phyloP scores from a whole-genome alignment of 306 rosid genomes.

The Aeschynomene evenia region DNA sequence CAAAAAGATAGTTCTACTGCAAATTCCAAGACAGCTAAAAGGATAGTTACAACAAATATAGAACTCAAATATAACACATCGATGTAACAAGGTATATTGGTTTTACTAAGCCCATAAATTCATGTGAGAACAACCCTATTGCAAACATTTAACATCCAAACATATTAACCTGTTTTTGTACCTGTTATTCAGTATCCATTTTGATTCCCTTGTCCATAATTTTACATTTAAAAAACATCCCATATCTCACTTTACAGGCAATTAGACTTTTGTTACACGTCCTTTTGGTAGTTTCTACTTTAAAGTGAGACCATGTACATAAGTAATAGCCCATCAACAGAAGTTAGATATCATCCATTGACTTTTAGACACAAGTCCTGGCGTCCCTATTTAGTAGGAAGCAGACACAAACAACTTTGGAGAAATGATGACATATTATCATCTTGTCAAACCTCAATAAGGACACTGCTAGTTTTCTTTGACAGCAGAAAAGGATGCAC shows the following conservation, averaged over 20 bases:
- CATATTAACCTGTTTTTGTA: neutral
- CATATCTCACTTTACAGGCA: neutral
- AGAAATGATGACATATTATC: neutral
- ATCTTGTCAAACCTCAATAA: constrained; percentile 7
- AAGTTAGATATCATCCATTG: neutral
- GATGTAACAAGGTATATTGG: neutral
- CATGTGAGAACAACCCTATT: neutral
- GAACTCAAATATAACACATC: neutral
- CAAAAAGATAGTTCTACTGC: neutral
- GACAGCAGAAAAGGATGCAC: neutral
- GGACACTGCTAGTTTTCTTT: neutral
- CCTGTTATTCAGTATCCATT: neutral
- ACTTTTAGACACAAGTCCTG: neutral
- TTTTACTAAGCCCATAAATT: neutral
- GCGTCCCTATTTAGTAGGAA: neutral
- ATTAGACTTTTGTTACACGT: neutral
- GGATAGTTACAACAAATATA: neutral
- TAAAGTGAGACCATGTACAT: neutral
- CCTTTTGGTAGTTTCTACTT: neutral
- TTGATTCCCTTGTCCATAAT: neutral
- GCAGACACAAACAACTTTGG: neutral
- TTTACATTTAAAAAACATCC: neutral
- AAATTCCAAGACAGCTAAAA: neutral
- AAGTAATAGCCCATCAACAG: neutral
- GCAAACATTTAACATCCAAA: neutral